Conservation (phyloP, 441 rosid species). For the Dalechampia spathulata region DNA sequence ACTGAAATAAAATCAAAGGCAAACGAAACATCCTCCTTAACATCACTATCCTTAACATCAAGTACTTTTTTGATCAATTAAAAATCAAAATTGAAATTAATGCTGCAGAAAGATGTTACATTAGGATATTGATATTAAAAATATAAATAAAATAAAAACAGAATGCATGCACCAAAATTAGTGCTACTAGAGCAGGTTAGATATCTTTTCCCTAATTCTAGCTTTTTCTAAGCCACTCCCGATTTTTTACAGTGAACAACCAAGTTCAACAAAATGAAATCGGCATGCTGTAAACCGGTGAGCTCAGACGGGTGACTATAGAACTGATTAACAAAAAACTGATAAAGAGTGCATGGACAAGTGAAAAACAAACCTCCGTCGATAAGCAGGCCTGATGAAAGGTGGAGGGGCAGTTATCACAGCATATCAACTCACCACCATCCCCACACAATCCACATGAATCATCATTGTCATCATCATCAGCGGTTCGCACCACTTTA, state of each 20-base stretch:
- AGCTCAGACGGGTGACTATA: not conserved
- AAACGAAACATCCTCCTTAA: too few relatives aligned
- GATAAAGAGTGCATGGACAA: constrained; percentile 7
- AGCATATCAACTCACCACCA: constrained; percentile 90
- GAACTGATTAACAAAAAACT: constrained; percentile 10
- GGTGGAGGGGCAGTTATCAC: constrained; percentile 92
- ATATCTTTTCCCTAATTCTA: not conserved
- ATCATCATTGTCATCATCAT: constrained; percentile 87
- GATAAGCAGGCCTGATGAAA: constrained; percentile 82
- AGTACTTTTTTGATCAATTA: too few relatives aligned
- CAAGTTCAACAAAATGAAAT: not conserved
- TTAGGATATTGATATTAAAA: too few relatives aligned
- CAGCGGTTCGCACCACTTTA: constrained; percentile 38
- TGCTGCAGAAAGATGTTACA: too few relatives aligned
- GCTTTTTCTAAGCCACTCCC: not conserved
- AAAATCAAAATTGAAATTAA: too few relatives aligned
- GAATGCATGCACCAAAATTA: too few relatives aligned
- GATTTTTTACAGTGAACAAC: not conserved
- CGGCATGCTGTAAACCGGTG: not conserved
- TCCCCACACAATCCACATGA: constrained; percentile 94
- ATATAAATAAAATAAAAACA: too few relatives aligned
- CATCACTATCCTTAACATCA: too few relatives aligned
- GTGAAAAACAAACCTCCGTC: constrained; percentile 54
- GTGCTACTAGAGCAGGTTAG: too few relatives aligned
- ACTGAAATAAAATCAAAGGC: too few relatives aligned